Evolutionary conservation across 257 asterid species (phyloP).

Genomic region (Oldenlandia corymbosa): DNA sequence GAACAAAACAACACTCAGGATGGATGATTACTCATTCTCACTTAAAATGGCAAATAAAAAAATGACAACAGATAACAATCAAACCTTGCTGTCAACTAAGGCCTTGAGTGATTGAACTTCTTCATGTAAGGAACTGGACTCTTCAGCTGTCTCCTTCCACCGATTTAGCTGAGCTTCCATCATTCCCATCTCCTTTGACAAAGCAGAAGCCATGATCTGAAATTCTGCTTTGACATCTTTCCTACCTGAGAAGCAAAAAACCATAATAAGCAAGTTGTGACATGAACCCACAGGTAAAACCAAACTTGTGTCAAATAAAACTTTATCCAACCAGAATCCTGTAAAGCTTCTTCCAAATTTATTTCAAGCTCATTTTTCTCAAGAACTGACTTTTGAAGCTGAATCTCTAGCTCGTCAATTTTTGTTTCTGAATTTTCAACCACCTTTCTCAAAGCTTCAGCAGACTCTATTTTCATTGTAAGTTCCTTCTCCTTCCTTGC

Average conservation of each 20-base stretch:
- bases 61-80: slow-evolving; percentile 1
- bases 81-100: slow-evolving; percentile 61
- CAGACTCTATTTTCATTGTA: slow-evolving; percentile 51
- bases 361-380: slow-evolving; percentile 78
- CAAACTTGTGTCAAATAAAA: slow-evolving; percentile 18
- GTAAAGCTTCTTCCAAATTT: slow-evolving; percentile 83
- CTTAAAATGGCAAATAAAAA: slow-evolving; percentile 5
- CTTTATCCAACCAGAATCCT: slow-evolving; percentile 68
- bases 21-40: no score
- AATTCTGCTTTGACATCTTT: slow-evolving; percentile 86
- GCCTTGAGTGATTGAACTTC: slow-evolving; percentile 59
- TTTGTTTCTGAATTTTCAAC: slow-evolving; percentile 53
- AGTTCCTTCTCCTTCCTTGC: slow-evolving; percentile 79
- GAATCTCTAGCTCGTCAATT: slow-evolving; percentile 67
- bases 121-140: slow-evolving; percentile 70
- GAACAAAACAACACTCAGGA: no score
- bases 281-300: slow-evolving; percentile 13
- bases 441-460: slow-evolving; percentile 58
- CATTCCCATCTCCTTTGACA: slow-evolving; percentile 77
- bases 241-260: slow-evolving; percentile 46
- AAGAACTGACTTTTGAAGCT: slow-evolving; percentile 50
- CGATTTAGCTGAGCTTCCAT: slow-evolving; percentile 76
- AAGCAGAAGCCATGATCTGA: slow-evolving; percentile 85
- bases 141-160: slow-evolving; percentile 83
- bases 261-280: slow-evolving; percentile 24